Base-by-base conservation (phyloP, 495 filamentous ascomycete species). In the Talaromyces liani region DNA sequence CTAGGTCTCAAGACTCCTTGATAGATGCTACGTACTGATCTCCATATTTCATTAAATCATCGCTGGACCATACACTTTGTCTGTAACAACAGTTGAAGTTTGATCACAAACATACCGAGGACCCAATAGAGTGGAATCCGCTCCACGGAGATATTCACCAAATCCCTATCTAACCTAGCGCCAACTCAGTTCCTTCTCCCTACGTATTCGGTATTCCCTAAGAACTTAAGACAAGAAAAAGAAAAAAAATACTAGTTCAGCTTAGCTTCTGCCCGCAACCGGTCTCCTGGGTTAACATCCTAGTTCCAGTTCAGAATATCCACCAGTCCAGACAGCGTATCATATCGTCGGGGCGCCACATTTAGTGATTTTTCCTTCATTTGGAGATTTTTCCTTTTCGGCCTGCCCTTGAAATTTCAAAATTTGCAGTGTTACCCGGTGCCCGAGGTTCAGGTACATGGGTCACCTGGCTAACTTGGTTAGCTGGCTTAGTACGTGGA, bases 211-310 rank as follows among this genome's bases (percentile, higher is more conserved):
- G 2, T 24, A 24, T 24, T 27, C 27, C 27, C 27, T 36, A 18
- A 22, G 16, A 51, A 10, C 22, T 2, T 18, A 22, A 29, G n/a
- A 56, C 73, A 45, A 56, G 25, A 14, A 56, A 29, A 16, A 25
- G n/a, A 56, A 25, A 14, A 55, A 25, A 14, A 14, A 29, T 3
- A 25, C n/a, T 12, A 54, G 10, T 14, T 27, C n/a, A 29, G 16
- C 24, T 56, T 56, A 56, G 53, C 56, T 58, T 58, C 27, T 58
- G 31, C 56, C 56, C 56, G 27, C 56, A 58, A 58, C 56, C 56
- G 56, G 56, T 36, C 29, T 58, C 56, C 29, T 58, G 56, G 56
- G 56, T 58, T 34, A 58, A 14, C 53, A 29, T 56, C 53, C 53
- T 56, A 56, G 53, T 29, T 6, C 24, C 20, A 56, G n/a, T 29